Evolutionary conservation across 306 rosid species (phyloP).

Genomic region (Begonia fuchsioides): DNA sequence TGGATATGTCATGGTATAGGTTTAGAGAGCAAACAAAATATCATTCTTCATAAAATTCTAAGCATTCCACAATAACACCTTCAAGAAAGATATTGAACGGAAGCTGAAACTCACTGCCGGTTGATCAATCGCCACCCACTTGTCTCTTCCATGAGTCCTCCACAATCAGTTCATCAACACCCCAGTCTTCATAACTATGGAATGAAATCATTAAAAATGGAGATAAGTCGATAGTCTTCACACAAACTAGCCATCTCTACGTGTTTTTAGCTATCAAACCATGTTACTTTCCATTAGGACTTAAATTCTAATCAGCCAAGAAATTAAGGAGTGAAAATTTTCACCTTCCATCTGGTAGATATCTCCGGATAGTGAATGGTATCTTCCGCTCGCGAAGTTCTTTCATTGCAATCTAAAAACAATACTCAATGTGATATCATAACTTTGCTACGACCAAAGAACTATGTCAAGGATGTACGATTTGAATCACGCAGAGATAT

Average conservation of each 20-base stretch:
- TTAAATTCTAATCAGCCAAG: not conserved
- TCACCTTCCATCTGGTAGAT: slow-evolving; percentile 96
- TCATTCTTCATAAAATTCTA: too few relatives aligned
- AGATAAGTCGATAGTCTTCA: too few relatives aligned
- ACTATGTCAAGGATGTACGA: not conserved
- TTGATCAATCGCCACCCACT: slow-evolving; percentile 71
- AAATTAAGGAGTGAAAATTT: not conserved
- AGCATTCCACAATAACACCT: too few relatives aligned
- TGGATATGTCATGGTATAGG: too few relatives aligned
- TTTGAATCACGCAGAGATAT: too few relatives aligned
- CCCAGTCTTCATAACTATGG: slow-evolving; percentile 90
- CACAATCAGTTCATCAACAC: slow-evolving; percentile 88
- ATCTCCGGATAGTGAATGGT: slow-evolving; percentile 92
- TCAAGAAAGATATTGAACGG: too few relatives aligned
- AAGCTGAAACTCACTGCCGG: too few relatives aligned
- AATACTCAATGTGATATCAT: not conserved
- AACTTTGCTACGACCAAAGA: not conserved
- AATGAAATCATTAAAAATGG: not conserved
- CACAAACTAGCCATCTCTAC: too few relatives aligned
- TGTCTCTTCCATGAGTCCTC: slow-evolving; percentile 99
- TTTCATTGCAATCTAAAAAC: slow-evolving; percentile 75
- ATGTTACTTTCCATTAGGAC: too few relatives aligned
- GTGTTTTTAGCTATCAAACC: too few relatives aligned
- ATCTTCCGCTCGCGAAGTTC: slow-evolving; percentile 88
- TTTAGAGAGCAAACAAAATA: too few relatives aligned